A percentile compares a stretch with the other conserved stretches of the same genome.
These are phyloP conservation scores for Agrostemma githago DNA, from an alignment of 148 eudicot genomes.

Conservation along the genomic window DNA sequence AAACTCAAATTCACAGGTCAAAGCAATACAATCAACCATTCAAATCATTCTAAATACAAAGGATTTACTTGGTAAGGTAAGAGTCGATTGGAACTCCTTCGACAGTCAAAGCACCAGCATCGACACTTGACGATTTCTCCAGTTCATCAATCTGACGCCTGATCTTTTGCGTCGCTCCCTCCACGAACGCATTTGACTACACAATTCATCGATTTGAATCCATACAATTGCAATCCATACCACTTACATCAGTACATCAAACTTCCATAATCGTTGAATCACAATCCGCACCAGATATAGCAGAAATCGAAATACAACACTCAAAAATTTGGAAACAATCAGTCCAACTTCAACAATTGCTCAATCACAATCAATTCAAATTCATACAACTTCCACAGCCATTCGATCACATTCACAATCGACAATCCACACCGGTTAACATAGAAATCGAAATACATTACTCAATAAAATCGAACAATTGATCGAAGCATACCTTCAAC, in stretches of 20 bases:
- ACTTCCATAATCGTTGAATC: background rate
- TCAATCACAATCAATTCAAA: too few species aligned
- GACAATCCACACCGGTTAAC: too few species aligned
- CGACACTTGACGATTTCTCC: constrained; percentile 75
- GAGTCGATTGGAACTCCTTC: constrained; percentile 97
- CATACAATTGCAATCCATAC: background rate
- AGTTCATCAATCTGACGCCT: constrained; percentile 96
- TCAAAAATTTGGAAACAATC: background rate
- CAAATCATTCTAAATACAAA: constrained; percentile 10
- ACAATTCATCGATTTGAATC: constrained; percentile 12
- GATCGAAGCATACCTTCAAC: too few species aligned
- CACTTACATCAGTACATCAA: background rate
- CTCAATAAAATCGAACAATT: too few species aligned
- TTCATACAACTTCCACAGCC: too few species aligned
- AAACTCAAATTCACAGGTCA: constrained; percentile 10
- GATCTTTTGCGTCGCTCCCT: constrained; percentile 83
- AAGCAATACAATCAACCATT: background rate
- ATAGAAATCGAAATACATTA: too few species aligned
- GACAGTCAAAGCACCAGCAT: constrained; percentile 70
- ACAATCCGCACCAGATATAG: background rate
- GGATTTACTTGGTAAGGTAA: constrained; percentile 70
- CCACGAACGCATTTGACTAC: constrained; percentile 77
- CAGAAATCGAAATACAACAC: constrained; percentile 3
- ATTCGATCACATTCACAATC: too few species aligned
- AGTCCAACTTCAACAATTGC: background rate